Evolutionary conservation across 352 stramenopile species (phyloP).

Genomic region (Phytophthora quininea): DNA sequence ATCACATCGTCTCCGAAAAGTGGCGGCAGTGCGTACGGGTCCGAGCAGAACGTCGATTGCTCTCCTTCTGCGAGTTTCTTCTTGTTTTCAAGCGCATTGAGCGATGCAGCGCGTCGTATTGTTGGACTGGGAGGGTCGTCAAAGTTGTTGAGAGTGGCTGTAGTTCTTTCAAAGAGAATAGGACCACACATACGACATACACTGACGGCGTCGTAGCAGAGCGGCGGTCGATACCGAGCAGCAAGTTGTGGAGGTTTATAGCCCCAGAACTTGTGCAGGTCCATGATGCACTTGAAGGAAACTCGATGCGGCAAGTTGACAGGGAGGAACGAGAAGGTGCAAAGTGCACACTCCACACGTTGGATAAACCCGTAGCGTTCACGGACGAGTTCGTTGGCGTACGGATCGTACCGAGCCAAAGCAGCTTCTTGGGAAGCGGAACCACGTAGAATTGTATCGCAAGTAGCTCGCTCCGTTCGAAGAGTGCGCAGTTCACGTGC

Average conservation of each 20-base stretch:
- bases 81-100: conserved; percentile 19
- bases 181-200: conserved; percentile 80
- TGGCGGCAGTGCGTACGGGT: conserved; percentile 70
- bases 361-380: conserved; percentile 70
- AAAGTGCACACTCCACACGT: conserved; percentile 68
- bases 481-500: conserved; percentile 62
- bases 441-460: conserved; percentile 24
- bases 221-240: conserved; percentile 61
- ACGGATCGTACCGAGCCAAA: conserved; percentile 46
- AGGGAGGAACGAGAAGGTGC: conserved; percentile 55
- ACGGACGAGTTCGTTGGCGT: conserved; percentile 54
- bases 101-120: conserved; percentile 16
- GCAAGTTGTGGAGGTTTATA: conserved; percentile 55
- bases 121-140: conserved; percentile 16
- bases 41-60: conserved; percentile 43
- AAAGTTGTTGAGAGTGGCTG: conserved; percentile 24
- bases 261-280: conserved; percentile 65
- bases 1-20: conserved; percentile 67
- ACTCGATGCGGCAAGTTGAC: conserved; percentile 73
- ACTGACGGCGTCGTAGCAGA: conserved; percentile 76
- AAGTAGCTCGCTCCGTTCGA: conserved; percentile 44
- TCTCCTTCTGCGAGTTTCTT: conserved; percentile 24
- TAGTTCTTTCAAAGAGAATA: conserved; percentile 65
- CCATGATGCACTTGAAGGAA: conserved; percentile 82
- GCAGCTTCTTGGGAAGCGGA: conserved; percentile 25